Base-by-base conservation (phyloP, 805 yeast species). In the Yarrowia porcina region DNA sequence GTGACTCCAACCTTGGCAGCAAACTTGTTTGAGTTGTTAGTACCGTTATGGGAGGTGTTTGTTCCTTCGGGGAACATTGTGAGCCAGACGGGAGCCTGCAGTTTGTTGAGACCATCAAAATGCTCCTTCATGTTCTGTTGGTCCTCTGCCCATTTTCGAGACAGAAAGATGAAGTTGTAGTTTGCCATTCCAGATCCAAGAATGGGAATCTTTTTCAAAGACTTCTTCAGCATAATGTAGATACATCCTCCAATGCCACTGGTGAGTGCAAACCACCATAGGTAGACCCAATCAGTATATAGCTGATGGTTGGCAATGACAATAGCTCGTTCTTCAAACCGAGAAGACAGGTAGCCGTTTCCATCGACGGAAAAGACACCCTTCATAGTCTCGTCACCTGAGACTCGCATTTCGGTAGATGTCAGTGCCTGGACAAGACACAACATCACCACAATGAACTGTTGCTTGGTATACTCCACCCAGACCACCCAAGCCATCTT, bases 11-110 rank as follows among this genome's bases (percentile, higher is more conserved):
- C 70, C 66, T 85, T 82, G 6, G 72, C 74, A 20, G 90, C 87
- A 74, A 77, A 94, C 8, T 72, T 77, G 17, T 77, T 78, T 9
- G 92, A 83, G 64, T 82, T 82, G 3, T 69, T 75, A 52, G 83
- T 79, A 1, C 97, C 90, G 65, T 83, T 80, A 5, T 78, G 79
- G 38, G 94, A 85, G 62, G 88, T 75, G 64, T 90, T 94, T 0
- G 99, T 94, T 5, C 99, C 99, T 73, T 94, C 99, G 1, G 99
- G 99, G 75, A 88, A 94, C 27, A 94, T 73, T 21, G 92, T 75
- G 49, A 94, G 73, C 79, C 87, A 84, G 66, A 86, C 85, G 3
- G 88, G 86, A 7, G 70, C 65, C 28, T 67, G 60, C 67, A 79
- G 74, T 20, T 74, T 69, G 70, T 85, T 87, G n/a, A 87, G 77